Evolutionary conservation across 257 asterid species (phyloP), one percentile per base, ranked within the genome.

Genomic region (Solanum sejunctum): DNA sequence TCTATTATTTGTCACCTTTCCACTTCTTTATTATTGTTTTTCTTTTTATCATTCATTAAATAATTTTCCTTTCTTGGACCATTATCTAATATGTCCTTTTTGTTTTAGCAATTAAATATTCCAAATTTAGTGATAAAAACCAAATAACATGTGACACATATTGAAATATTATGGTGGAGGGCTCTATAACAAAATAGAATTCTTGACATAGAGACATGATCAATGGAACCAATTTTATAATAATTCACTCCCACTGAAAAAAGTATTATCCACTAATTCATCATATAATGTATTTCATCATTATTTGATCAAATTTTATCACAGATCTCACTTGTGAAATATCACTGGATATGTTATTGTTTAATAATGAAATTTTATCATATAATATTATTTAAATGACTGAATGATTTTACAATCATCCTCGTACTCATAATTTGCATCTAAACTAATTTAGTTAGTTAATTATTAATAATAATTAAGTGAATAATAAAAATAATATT

Each of bases 391-490:
- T 32, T 32, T 32, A 32, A 32, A 3, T 3, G 36, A 32, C 36
- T 32, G 36, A 32, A 32, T 32, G 36, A 32, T 3, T 32, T 32
- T 32, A 32, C 36, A 28, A 6, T 28, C 8, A 28, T 0, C 20
- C 1, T 64, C 1, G 12, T 26, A 26, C 0, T 0, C 12, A 13
- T 26, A 26, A 26, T 26, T 26, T 64, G 20, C 12, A 20, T 12
- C 11, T 26, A 13, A 2, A 12, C 4, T 26, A 64, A 0, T 58
- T 10, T 4, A 58, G 13, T 58, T 58, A 13, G 7, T 58, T 58
- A 58, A n/a, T 3, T n/a, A 0, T n/a, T 3, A 10, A 1, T 58
- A 10, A 8, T 0, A 58, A 5, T 58, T 6, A n/a, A 58, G 4
- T 58, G 0, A 58, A 1, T 13, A 2, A 52, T 12, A 52, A 47